phyloP scores from a whole-genome alignment of 1,284 basidiomycete species.

The Tremellales sp. region DNA sequence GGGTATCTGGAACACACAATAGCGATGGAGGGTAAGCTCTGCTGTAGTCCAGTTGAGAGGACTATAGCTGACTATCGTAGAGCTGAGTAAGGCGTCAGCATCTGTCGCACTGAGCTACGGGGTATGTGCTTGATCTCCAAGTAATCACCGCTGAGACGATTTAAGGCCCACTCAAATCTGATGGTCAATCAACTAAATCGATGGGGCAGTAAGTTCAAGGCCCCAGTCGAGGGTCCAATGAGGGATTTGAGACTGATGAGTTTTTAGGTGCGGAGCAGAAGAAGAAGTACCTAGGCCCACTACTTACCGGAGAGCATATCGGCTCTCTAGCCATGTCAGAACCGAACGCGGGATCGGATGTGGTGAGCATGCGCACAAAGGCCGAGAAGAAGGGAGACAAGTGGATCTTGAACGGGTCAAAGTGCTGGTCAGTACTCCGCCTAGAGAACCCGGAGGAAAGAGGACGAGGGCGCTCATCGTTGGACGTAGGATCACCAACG shows the following conservation, averaged over 20 bases:
- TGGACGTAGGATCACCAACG: slow-evolving; percentile 97
- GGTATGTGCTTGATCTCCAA: slow-evolving; percentile 18
- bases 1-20: slow-evolving; percentile 85
- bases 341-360: slow-evolving; percentile 83
- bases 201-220: slow-evolving; percentile 64
- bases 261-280: slow-evolving; percentile 62
- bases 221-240: neutral
- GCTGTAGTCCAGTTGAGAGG: neutral
- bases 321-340: slow-evolving; percentile 94
- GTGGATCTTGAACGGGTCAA: slow-evolving; percentile 80
- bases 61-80: slow-evolving; percentile 33
- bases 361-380: slow-evolving; percentile 80
- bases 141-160: slow-evolving; percentile 1
- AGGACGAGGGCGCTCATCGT: neutral
- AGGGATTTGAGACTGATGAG: neutral
- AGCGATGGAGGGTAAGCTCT: slow-evolving; percentile 69
- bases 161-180: slow-evolving; percentile 76
- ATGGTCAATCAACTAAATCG: slow-evolving; percentile 66
- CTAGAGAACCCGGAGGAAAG: neutral
- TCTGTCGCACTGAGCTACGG: slow-evolving; percentile 89
- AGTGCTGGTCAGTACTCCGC: slow-evolving; percentile 68
- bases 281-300: slow-evolving; percentile 76
- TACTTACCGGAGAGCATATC: slow-evolving; percentile 75
- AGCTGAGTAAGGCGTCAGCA: slow-evolving; percentile 80
- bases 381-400: slow-evolving; percentile 71